These are phyloP conservation scores for Hypoxylon lienhwacheense DNA, from an alignment of 495 filamentous ascomycete genomes.

Conservation along the genomic window DNA sequence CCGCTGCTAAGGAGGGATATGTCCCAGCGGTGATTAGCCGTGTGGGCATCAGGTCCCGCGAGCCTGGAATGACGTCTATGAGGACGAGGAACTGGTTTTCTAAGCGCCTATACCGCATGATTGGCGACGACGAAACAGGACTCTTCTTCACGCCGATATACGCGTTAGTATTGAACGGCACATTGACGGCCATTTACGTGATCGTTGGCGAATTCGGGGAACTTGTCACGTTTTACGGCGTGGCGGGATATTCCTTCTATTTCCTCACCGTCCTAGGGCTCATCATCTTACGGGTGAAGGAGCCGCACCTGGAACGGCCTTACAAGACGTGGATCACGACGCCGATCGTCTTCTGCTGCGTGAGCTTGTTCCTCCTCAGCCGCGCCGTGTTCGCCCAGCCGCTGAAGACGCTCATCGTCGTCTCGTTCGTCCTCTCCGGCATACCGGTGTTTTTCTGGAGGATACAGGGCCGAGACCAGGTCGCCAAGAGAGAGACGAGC, in stretches of 20 bases:
- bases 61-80: constrained; percentile 45
- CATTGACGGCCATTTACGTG: constrained; percentile 73
- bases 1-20: constrained; percentile 93
- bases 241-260: constrained; percentile 95
- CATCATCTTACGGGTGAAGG: constrained; percentile 84
- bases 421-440: constrained; percentile 79
- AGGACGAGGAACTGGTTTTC: constrained; percentile 62
- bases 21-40: constrained; percentile 81
- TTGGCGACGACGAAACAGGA: constrained; percentile 63
- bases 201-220: constrained; percentile 87
- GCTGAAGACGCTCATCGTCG: constrained; percentile 82
- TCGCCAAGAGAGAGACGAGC: constrained; percentile 41
- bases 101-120: constrained; percentile 56
- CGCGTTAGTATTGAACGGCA: constrained; percentile 79
- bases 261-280: constrained; percentile 93
- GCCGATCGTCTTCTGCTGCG: constrained; percentile 97
- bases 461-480: constrained; percentile 59
- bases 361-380: constrained; percentile 87
- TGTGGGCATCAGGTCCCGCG: constrained; percentile 67
- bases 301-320: constrained; percentile 83
- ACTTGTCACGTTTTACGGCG: constrained; percentile 93
- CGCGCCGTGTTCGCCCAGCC: constrained; percentile 87
- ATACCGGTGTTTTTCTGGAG: constrained; percentile 89
- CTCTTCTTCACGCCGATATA: constrained; percentile 87
- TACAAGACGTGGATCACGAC: constrained; percentile 96